These are phyloP conservation scores for Arabis alpina DNA, from an alignment of 345 rosid species.

Conservation along the genomic window DNA sequence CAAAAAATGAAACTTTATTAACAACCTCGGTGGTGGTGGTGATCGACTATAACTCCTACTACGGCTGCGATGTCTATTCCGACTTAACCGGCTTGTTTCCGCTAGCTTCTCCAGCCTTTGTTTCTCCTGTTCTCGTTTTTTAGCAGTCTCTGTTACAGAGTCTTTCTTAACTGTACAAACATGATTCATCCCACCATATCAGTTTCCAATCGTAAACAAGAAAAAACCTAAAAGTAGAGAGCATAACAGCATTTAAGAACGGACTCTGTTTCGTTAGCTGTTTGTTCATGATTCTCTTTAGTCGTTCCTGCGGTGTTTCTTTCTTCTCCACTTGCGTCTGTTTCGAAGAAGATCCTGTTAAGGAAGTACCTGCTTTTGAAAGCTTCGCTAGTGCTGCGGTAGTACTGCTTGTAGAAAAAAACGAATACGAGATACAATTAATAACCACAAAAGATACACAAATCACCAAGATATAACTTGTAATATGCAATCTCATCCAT, in stretches of 20 bases:
- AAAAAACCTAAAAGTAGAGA: background rate
- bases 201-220: slow-evolving; percentile 10
- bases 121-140: slow-evolving; percentile 91
- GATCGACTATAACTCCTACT: slow-evolving; percentile 88
- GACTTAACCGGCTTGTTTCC: slow-evolving; percentile 81
- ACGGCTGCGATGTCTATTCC: slow-evolving; percentile 71
- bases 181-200: slow-evolving; percentile 22
- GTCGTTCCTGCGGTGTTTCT: slow-evolving; percentile 98
- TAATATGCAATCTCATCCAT: slow-evolving; percentile 11
- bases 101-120: slow-evolving; percentile 89
- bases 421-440: background rate
- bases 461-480: background rate
- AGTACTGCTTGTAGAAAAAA: slow-evolving; percentile 49
- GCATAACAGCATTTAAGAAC: slow-evolving; percentile 23
- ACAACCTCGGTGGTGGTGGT: slow-evolving; percentile 93
- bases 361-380: slow-evolving; percentile 59
- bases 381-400: slow-evolving; percentile 81
- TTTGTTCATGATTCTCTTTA: slow-evolving; percentile 93
- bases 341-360: slow-evolving; percentile 59
- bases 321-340: slow-evolving; percentile 71
- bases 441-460: background rate
- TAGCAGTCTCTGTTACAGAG: slow-evolving; percentile 88
- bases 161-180: slow-evolving; percentile 84
- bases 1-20: slow-evolving; percentile 37
- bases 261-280: slow-evolving; percentile 95